Evolutionary conservation across 1,284 basidiomycete genomes (phyloP).

Genomic region (Tylopilus orsonianus): DNA sequence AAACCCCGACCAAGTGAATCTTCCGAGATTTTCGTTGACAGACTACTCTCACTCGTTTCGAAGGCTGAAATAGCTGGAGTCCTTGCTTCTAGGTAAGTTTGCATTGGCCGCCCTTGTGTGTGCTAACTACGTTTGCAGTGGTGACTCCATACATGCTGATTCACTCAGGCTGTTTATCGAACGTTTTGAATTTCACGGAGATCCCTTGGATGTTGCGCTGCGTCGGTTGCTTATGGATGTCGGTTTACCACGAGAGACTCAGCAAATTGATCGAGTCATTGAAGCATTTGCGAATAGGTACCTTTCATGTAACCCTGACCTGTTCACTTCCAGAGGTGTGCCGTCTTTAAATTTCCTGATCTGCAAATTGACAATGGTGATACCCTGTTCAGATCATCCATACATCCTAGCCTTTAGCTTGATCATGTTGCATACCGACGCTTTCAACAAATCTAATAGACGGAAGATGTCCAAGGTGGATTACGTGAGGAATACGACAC

Average conservation of each 20-base stretch:
- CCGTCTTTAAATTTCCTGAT: slow-evolving; percentile 1
- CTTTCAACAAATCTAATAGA: slow-evolving; percentile 97
- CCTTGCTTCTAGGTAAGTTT: slow-evolving; percentile 74
- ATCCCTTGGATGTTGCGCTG: slow-evolving; percentile 91
- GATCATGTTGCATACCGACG: slow-evolving; percentile 98
- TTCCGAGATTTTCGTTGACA: slow-evolving; percentile 65
- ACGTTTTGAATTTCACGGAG: slow-evolving; percentile 78
- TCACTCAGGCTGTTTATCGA: slow-evolving; percentile 76
- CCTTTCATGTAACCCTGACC: slow-evolving; percentile 76
- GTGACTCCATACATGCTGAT: slow-evolving; percentile 69
- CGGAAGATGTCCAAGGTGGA: slow-evolving; percentile 96
- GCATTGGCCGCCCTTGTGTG: background rate
- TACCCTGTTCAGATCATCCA: slow-evolving; percentile 70
- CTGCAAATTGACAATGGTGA: slow-evolving; percentile 1
- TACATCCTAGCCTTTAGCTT: slow-evolving; percentile 97
- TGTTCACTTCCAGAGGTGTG: slow-evolving; percentile 79
- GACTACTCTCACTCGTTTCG: slow-evolving; percentile 62
- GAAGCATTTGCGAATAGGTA: slow-evolving; percentile 93
- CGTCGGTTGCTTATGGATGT: slow-evolving; percentile 91
- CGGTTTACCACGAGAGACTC: slow-evolving; percentile 90
- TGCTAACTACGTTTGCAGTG: slow-evolving; percentile 42
- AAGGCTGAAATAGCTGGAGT: slow-evolving; percentile 78
- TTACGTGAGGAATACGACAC: slow-evolving; percentile 87
- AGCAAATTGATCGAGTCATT: slow-evolving; percentile 97
- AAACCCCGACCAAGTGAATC: slow-evolving; percentile 65